Percentiles rank a stretch among this genome's conserved stretches.
Evolutionary conservation across 306 rosid species (phyloP).

Genomic region (Senna siamea): DNA sequence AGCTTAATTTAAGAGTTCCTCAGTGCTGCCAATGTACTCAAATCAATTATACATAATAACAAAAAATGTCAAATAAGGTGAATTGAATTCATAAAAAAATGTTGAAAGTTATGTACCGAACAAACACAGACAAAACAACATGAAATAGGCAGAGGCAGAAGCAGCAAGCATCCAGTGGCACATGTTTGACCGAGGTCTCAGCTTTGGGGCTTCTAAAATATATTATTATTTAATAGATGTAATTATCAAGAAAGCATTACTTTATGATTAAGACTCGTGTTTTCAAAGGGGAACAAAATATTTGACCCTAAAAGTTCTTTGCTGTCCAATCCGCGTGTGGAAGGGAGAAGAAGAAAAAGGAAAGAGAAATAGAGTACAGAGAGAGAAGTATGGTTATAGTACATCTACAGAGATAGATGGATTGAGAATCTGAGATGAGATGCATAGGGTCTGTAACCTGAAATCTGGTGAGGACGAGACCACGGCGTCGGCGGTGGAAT

Average conservation of each 20-base stretch:
- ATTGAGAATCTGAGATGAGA: too few relatives aligned
- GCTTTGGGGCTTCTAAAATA: background rate
- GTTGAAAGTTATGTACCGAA: background rate
- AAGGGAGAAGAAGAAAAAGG: background rate
- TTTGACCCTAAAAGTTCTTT: background rate
- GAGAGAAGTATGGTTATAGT: too few relatives aligned
- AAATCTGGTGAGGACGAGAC: background rate
- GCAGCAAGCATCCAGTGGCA: background rate
- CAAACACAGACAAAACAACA: background rate
- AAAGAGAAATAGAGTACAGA: background rate
- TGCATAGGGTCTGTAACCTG: background rate
- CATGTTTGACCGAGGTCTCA: background rate
- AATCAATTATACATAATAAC: background rate
- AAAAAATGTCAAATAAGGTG: background rate
- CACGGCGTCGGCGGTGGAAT: slow-evolving; percentile 33
- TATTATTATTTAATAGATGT: background rate
- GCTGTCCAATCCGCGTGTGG: background rate
- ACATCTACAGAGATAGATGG: too few relatives aligned
- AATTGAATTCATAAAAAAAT: background rate
- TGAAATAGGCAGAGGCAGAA: background rate
- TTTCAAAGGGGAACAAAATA: background rate
- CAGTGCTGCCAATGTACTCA: background rate
- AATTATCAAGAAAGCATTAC: background rate
- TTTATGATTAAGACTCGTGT: background rate
- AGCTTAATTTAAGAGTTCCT: background rate